These are phyloP conservation scores for Termitomyces sp. DNA, from an alignment of 768 basidiomycete species.

Conservation along the genomic window DNA sequence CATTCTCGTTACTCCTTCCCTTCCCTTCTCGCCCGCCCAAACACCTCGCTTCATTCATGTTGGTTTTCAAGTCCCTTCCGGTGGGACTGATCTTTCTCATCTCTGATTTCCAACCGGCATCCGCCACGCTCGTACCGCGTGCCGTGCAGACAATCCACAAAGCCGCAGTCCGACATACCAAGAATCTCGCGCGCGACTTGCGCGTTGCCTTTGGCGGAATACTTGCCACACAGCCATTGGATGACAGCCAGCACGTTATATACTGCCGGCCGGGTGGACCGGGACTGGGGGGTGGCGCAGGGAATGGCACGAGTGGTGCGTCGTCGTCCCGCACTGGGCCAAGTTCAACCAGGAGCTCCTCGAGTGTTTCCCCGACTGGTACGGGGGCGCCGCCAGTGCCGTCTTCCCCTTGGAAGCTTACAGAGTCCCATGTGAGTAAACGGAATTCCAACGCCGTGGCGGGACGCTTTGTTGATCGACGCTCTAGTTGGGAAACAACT, in stretches of 20 bases:
- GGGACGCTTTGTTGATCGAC: constrained; percentile 6
- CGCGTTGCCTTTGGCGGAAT: constrained; percentile 58
- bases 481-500: constrained; percentile 54
- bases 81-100: constrained; percentile 32
- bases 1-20: constrained; percentile 9
- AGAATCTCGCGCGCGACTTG: constrained; percentile 61
- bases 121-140: constrained; percentile 32
- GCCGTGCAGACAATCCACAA: constrained; percentile 45
- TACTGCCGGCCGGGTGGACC: constrained; percentile 39
- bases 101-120: constrained; percentile 20
- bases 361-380: constrained; percentile 16
- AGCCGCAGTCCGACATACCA: constrained; percentile 52
- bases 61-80: constrained; percentile 25
- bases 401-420: constrained; percentile 54
- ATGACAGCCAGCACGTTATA: constrained; percentile 23
- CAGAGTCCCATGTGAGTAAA: constrained; percentile 49
- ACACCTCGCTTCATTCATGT: constrained; percentile 8
- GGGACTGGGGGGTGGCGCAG: constrained; percentile 13
- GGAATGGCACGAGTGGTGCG: constrained; percentile 7
- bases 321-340: neutral
- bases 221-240: constrained; percentile 33
- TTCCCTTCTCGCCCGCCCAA: neutral
- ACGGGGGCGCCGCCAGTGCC: constrained; percentile 16
- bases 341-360: constrained; percentile 15
- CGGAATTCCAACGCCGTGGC: neutral